Conservation (phyloP, 306 rosid species). For the Hippophae gyantsensis region DNA sequence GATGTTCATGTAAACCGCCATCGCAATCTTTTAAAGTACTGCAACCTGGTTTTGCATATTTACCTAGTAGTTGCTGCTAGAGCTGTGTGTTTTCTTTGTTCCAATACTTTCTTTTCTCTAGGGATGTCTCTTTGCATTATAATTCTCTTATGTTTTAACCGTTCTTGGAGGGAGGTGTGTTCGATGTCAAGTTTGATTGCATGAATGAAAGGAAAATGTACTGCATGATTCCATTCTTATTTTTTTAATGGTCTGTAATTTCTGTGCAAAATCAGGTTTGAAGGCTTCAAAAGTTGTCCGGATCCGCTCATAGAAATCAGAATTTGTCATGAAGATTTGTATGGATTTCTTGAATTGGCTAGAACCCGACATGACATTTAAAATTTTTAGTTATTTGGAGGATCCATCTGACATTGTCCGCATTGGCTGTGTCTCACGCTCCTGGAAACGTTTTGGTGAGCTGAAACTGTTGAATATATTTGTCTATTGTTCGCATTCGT, state of each 20-base stretch:
- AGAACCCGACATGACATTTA: constrained; percentile 38
- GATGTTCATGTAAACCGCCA: too few species aligned
- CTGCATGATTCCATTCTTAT: too few species aligned
- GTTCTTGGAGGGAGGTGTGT: neutral
- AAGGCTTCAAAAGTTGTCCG: constrained; percentile 24
- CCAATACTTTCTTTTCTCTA: neutral
- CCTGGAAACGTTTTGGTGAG: constrained; percentile 68
- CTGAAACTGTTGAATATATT: constrained; percentile 1
- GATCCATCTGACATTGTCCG: constrained; percentile 53
- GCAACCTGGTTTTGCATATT: too few species aligned
- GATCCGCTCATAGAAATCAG: constrained; percentile 11
- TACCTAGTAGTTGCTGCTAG: too few species aligned
- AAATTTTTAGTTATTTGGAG: constrained; percentile 49
- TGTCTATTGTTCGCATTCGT: neutral
- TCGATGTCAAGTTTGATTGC: neutral
- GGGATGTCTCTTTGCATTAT: neutral
- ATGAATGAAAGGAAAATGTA: neutral
- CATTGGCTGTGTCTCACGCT: constrained; percentile 47
- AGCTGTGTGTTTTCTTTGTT: neutral
- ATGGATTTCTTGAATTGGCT: constrained; percentile 46
- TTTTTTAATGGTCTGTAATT: constrained; percentile 5
- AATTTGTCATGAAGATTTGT: constrained; percentile 26
- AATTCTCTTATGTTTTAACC: neutral
- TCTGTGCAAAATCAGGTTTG: constrained; percentile 26
- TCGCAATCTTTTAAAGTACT: too few species aligned